Evolutionary conservation across 2,329 filamentous ascomycete genomes (phyloP).

Genomic region (Dothistroma pini): DNA sequence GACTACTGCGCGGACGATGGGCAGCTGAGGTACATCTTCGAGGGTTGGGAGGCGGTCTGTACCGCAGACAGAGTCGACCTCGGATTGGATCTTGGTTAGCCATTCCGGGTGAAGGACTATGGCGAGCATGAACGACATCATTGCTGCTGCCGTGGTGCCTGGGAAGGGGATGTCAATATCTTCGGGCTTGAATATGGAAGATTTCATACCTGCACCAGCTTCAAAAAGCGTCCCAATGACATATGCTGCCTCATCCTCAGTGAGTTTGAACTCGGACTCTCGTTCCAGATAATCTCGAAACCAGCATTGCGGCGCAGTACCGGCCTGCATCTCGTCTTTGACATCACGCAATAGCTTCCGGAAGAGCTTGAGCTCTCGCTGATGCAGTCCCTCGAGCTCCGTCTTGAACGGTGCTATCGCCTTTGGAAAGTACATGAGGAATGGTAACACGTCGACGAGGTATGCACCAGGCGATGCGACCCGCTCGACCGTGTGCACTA

Average conservation of each 20-base stretch:
- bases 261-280: slow-evolving; percentile 21
- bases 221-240: slow-evolving; percentile 34
- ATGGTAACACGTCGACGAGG: slow-evolving; percentile 35
- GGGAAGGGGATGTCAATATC: background rate
- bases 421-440: slow-evolving; percentile 29
- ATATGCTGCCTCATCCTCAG: slow-evolving; percentile 32
- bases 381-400: slow-evolving; percentile 28
- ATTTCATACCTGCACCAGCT: slow-evolving; percentile 25
- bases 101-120: slow-evolving; percentile 29
- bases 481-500: slow-evolving; percentile 36
- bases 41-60: slow-evolving; percentile 50
- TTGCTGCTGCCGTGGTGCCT: slow-evolving; percentile 31
- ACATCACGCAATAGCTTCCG: slow-evolving; percentile 35
- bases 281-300: slow-evolving; percentile 27
- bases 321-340: slow-evolving; percentile 24
- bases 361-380: slow-evolving; percentile 30
- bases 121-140: slow-evolving; percentile 32
- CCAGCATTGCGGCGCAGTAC: slow-evolving; percentile 23
- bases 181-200: background rate
- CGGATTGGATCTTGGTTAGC: slow-evolving; percentile 29
- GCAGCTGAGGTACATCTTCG: slow-evolving; percentile 49
- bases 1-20: slow-evolving; percentile 53
- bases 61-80: slow-evolving; percentile 39
- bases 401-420: slow-evolving; percentile 34
- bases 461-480: slow-evolving; percentile 39